Evolutionary conservation across 495 filamentous ascomycete genomes (phyloP).

Genomic region (Xylaria telfairii): DNA sequence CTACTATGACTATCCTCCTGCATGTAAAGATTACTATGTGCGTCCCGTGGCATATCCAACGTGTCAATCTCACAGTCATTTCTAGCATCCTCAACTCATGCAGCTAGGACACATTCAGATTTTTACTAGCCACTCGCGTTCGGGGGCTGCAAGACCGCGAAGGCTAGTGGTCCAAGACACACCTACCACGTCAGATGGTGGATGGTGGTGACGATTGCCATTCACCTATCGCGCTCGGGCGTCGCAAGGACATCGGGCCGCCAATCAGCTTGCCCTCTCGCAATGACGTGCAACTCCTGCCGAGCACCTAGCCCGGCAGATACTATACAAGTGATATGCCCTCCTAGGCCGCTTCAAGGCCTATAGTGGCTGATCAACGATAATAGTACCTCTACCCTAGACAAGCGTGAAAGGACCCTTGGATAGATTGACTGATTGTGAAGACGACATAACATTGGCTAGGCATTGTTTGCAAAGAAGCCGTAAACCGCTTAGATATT

Average conservation of each 20-base stretch:
- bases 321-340: not conserved
- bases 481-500: not conserved
- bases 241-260: not conserved
- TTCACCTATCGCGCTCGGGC: not conserved
- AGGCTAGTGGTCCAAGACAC: slow-evolving; percentile 16
- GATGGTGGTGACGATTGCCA: slow-evolving; percentile 2
- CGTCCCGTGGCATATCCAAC: slow-evolving; percentile 36
- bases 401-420: not conserved
- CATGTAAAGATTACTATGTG: slow-evolving; percentile 35
- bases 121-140: slow-evolving; percentile 18
- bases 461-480: slow-evolving; percentile 1
- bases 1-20: slow-evolving; percentile 30
- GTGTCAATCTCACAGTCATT: slow-evolving; percentile 41
- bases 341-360: not conserved
- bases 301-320: slow-evolving; percentile 3
- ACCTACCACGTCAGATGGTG: slow-evolving; percentile 24
- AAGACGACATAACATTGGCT: not conserved
- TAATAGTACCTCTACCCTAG: not conserved
- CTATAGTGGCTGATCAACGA: not conserved
- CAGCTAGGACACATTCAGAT: slow-evolving; percentile 26
- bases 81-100: slow-evolving; percentile 22
- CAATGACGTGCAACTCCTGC: slow-evolving; percentile 17
- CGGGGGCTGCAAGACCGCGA: slow-evolving; percentile 4
- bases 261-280: not conserved
- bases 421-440: not conserved